Percentiles rank a stretch among this genome's conserved stretches.
phyloP scores from a whole-genome alignment of 2,329 filamentous ascomycete species.

The Pezicula carpinea region DNA sequence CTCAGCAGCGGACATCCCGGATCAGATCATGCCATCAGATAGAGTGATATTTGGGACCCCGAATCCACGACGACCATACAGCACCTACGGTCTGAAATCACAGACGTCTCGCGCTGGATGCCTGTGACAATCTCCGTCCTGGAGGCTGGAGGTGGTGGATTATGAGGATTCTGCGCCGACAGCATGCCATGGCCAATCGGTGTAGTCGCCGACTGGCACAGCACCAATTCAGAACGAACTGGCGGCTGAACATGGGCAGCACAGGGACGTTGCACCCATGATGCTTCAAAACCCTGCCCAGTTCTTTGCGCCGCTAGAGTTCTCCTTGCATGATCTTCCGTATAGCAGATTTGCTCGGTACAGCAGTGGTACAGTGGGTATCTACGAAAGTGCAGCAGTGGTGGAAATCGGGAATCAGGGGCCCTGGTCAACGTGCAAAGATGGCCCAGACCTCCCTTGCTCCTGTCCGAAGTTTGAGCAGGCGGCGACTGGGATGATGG shows the following conservation, averaged over 20 bases:
- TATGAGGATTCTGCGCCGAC: too few species aligned
- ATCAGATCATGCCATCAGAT: not conserved
- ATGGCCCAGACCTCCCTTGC: not conserved
- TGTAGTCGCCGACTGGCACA: too few species aligned
- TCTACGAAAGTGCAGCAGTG: not conserved
- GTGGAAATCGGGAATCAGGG: too few species aligned
- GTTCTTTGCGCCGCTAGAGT: not conserved
- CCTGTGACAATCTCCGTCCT: not conserved
- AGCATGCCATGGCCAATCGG: too few species aligned
- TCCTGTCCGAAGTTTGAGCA: not conserved
- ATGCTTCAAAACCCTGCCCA: too few species aligned
- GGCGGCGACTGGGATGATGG: not conserved
- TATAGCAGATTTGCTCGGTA: not conserved
- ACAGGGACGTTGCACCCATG: too few species aligned
- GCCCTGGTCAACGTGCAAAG: too few species aligned
- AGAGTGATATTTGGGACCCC: not conserved
- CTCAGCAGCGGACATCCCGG: not conserved
- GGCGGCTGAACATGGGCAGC: too few species aligned
- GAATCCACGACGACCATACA: too few species aligned
- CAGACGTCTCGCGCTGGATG: not conserved
- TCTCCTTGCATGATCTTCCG: constrained; percentile 1
- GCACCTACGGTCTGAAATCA: not conserved
- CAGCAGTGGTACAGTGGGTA: too few species aligned
- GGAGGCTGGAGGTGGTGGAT: not conserved
- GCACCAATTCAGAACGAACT: too few species aligned